Conservation (phyloP, 148 eudicot genomes). For the Chenopodium quinoa region DNA sequence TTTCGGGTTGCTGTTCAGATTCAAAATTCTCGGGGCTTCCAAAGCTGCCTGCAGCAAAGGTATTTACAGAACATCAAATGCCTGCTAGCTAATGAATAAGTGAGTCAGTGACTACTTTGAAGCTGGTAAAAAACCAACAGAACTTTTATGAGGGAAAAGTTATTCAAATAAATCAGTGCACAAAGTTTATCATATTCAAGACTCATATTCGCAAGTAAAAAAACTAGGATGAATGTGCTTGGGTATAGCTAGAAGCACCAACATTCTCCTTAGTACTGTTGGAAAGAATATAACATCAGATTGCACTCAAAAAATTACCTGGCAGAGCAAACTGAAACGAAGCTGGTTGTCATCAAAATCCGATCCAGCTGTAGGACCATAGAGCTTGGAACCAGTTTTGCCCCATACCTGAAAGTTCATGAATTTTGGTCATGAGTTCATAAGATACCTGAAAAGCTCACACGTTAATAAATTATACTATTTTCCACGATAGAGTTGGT, state of each 20-base stretch:
- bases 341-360: slow-evolving; percentile 82
- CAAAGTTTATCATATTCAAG: background rate
- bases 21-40: slow-evolving; percentile 83
- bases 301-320: slow-evolving; percentile 34
- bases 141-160: background rate
- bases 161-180: background rate
- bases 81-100: background rate
- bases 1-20: slow-evolving; percentile 55
- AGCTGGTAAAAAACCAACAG: background rate
- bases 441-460: background rate
- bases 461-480: background rate
- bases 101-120: background rate
- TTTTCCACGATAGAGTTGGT: background rate
- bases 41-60: slow-evolving; percentile 71
- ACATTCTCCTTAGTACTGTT: background rate
- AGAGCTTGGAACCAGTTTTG: slow-evolving; percentile 82
- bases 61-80: background rate
- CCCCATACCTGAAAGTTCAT: slow-evolving; percentile 75
- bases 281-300: background rate
- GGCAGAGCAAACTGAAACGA: slow-evolving; percentile 77
- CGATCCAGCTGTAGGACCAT: slow-evolving; percentile 75
- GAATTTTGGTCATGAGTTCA: background rate
- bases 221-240: background rate
- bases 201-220: background rate
- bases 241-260: background rate